Conservation (phyloP, 345 rosid genomes). For the Bruguiera sexangula region DNA sequence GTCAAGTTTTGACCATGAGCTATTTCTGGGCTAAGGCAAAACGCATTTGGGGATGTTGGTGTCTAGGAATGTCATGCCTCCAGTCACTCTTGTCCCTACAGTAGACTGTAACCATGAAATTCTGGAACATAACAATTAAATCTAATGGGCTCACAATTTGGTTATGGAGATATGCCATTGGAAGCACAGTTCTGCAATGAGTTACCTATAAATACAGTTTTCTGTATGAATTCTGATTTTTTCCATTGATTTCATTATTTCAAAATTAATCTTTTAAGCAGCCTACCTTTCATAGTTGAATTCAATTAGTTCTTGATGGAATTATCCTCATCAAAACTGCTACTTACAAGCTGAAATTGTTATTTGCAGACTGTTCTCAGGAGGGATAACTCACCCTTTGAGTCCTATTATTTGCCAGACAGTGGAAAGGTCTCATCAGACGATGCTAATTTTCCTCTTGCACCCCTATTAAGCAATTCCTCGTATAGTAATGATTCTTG, state of each 20-base stretch:
- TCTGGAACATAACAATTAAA: too few relatives aligned
- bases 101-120: too few relatives aligned
- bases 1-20: too few relatives aligned
- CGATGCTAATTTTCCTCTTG: constrained; percentile 60
- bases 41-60: too few relatives aligned
- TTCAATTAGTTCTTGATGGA: constrained; percentile 28
- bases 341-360: constrained; percentile 33
- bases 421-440: constrained; percentile 46
- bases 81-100: too few relatives aligned
- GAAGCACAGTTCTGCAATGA: background rate
- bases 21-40: too few relatives aligned
- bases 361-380: constrained; percentile 75
- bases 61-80: too few relatives aligned
- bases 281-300: background rate
- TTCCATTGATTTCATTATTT: constrained; percentile 1
- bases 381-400: constrained; percentile 61
- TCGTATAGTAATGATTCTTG: constrained; percentile 50
- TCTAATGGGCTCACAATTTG: too few relatives aligned
- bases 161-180: background rate
- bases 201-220: too few relatives aligned
- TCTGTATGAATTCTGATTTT: background rate
- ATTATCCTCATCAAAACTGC: constrained; percentile 11
- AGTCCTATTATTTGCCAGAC: constrained; percentile 74
- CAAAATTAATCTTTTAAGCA: constrained; percentile 3
- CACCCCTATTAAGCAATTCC: constrained; percentile 66